phyloP scores from a whole-genome alignment of 2,329 filamentous ascomycete genomes.

The Chrysoporthe cubensis region DNA sequence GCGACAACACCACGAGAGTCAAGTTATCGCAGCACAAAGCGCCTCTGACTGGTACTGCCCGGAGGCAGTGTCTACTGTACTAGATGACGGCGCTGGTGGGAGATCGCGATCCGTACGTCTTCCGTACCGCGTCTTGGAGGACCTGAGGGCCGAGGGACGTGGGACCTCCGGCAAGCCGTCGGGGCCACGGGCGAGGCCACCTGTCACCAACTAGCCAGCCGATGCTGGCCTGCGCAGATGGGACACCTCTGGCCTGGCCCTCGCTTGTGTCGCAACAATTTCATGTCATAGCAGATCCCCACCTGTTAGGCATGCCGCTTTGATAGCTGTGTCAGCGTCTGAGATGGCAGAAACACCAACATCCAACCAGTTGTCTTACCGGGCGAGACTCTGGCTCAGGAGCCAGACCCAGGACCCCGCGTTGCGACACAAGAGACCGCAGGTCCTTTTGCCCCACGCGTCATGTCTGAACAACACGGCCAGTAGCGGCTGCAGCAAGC shows the following conservation, averaged over 20 bases:
- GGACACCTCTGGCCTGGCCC: not conserved
- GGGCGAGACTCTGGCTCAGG: constrained; percentile 1
- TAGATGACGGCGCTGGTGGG: not conserved
- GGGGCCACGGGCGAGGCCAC: not conserved
- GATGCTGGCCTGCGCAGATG: not conserved
- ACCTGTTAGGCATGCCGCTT: constrained; percentile 12
- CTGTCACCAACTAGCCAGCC: constrained; percentile 3
- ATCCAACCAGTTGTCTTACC: constrained; percentile 10
- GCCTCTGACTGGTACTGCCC: not conserved
- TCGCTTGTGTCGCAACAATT: constrained; percentile 18
- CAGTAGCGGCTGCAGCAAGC: not conserved
- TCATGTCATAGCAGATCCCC: constrained; percentile 10
- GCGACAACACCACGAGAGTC: not conserved
- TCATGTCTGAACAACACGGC: constrained; percentile 2
- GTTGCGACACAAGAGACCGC: constrained; percentile 3
- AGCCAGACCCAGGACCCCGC: not conserved
- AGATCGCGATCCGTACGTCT: not conserved
- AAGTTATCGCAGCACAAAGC: not conserved
- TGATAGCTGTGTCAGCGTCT: constrained; percentile 22
- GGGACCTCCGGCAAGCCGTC: not conserved
- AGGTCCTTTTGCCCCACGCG: constrained; percentile 3
- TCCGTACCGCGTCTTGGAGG: not conserved
- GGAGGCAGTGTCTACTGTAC: not conserved
- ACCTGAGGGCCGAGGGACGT: not conserved
- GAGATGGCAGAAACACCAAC: constrained; percentile 20